phyloP scores from a whole-genome alignment of 495 filamentous ascomycete species.

The Penicillium ucsense region DNA sequence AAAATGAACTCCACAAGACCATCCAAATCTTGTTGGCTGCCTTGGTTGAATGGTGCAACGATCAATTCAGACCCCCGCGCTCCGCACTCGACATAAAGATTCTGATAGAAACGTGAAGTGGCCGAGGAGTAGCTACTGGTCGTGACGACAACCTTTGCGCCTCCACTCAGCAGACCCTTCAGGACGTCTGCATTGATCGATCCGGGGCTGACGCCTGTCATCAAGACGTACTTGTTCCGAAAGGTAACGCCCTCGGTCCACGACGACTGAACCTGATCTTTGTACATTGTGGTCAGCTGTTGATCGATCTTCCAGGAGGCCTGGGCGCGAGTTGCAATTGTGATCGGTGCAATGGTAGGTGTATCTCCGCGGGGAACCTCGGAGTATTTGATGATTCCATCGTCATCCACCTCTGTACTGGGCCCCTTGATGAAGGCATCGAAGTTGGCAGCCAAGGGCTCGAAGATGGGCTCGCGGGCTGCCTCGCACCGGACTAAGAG shows the following conservation, averaged over 20 bases:
- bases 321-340: conserved; percentile 26
- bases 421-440: conserved; percentile 1
- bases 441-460: neutral
- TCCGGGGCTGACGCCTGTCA: conserved; percentile 96
- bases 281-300: conserved; percentile 29
- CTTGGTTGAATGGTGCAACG: conserved; percentile 97
- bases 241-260: conserved; percentile 94
- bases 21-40: conserved; percentile 92
- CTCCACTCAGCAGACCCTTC: conserved; percentile 90
- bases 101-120: conserved; percentile 97
- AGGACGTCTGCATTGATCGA: conserved; percentile 98
- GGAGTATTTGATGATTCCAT: neutral
- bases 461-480: neutral
- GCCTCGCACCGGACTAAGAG: neutral
- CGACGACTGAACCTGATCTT: conserved; percentile 93
- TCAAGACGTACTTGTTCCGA: conserved; percentile 87
- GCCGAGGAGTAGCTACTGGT: conserved; percentile 93
- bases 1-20: conserved; percentile 78
- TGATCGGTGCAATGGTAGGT: neutral
- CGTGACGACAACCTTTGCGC: conserved; percentile 90
- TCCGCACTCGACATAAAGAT: conserved; percentile 91
- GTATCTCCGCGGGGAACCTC: neutral
- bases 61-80: conserved; percentile 90
- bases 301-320: conserved; percentile 62
- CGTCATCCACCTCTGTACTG: neutral